phyloP scores from a whole-genome alignment of 2,329 filamentous ascomycete species.

The Cytospora piceae region DNA sequence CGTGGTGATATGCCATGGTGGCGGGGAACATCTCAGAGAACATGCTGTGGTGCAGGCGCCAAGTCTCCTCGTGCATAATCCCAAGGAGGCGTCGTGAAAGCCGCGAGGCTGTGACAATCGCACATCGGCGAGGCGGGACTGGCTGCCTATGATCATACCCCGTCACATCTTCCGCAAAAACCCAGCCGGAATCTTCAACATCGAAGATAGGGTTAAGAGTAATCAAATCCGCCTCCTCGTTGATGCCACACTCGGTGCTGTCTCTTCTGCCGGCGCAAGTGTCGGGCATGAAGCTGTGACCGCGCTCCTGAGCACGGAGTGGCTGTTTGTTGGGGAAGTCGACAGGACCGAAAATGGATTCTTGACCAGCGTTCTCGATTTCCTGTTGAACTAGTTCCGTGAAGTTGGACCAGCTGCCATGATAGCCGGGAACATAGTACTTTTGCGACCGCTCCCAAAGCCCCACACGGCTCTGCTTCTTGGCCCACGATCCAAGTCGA shows the following conservation, averaged over 20 bases:
- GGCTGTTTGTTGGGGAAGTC: conserved; percentile 52
- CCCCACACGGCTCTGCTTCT: conserved; percentile 68
- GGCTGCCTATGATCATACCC: conserved; percentile 61
- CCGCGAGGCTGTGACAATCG: conserved; percentile 73
- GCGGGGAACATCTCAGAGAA: conserved; percentile 82
- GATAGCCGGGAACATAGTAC: conserved; percentile 74
- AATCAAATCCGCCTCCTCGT: conserved; percentile 75
- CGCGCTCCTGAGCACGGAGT: conserved; percentile 56
- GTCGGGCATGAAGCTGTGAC: conserved; percentile 57
- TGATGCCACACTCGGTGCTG: conserved; percentile 62
- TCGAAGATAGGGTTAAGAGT: conserved; percentile 80
- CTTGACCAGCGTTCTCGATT: conserved; percentile 53
- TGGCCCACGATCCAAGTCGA: conserved; percentile 67
- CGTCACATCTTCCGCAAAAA: conserved; percentile 70
- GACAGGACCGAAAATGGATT: conserved; percentile 72
- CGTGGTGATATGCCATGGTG: conserved; percentile 72
- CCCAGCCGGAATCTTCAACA: conserved; percentile 71
- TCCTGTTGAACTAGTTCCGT: conserved; percentile 65
- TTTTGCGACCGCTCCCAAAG: conserved; percentile 78
- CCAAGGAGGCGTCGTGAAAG: conserved; percentile 67
- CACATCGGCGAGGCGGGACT: conserved; percentile 67
- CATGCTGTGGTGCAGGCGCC: conserved; percentile 69
- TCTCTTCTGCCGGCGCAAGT: conserved; percentile 59
- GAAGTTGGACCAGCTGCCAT: conserved; percentile 75
- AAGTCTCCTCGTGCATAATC: conserved; percentile 77